Conservation (phyloP, 73 alveolate species). For the Stentor roeselii region DNA sequence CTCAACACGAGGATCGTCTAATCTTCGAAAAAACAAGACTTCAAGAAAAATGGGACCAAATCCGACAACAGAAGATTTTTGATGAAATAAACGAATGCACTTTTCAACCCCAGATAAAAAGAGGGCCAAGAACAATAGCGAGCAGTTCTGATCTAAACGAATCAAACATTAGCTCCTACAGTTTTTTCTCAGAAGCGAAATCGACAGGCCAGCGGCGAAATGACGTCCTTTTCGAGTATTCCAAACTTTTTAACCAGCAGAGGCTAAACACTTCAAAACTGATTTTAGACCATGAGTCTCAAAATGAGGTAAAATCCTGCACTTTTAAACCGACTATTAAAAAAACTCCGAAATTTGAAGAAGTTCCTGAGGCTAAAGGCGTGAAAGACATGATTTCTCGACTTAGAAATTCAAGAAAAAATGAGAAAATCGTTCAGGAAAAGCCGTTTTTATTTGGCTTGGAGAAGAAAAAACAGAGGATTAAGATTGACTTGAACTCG, state of each 20-base stretch:
- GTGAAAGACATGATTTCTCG: neutral
- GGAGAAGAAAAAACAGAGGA: neutral
- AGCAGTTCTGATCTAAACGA: neutral
- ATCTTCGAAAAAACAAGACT: neutral
- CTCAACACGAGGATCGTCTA: neutral
- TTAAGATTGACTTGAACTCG: neutral
- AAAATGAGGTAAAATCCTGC: neutral
- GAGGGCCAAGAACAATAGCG: neutral
- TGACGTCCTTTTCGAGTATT: neutral
- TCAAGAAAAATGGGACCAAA: neutral
- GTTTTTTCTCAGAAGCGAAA: neutral
- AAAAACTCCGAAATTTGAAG: neutral
- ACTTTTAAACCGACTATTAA: neutral
- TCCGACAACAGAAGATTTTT: neutral
- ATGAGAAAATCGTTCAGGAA: neutral
- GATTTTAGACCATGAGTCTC: neutral
- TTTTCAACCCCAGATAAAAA: constrained; percentile 6
- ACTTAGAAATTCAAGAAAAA: neutral
- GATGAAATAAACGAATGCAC: constrained; percentile 8
- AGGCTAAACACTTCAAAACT: neutral
- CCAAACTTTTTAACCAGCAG: neutral
- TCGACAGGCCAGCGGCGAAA: neutral
- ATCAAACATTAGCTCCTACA: neutral
- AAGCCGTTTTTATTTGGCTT: neutral
- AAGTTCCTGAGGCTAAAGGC: neutral